A percentile compares a stretch with the other conserved stretches of the same genome.
Evolutionary conservation across 805 yeast species (phyloP).

Genomic region (Clavispora carvajalis): DNA sequence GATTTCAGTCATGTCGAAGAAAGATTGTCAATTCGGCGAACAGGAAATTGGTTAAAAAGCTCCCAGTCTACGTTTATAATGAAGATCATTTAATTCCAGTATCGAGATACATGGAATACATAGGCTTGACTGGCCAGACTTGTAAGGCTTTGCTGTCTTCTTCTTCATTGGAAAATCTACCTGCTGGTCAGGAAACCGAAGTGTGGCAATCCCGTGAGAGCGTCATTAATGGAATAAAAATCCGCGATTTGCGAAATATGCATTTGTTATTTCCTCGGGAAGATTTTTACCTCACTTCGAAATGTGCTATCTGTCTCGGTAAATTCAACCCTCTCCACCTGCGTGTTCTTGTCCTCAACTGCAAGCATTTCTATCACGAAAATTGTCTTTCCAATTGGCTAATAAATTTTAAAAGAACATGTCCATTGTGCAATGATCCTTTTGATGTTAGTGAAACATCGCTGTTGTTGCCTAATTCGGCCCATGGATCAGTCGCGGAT

Average conservation of each 20-base stretch:
- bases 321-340: conserved; percentile 43
- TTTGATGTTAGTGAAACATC: conserved; percentile 3
- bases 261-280: conserved; percentile 5
- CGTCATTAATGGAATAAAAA: conserved; percentile 8
- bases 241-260: conserved; percentile 4
- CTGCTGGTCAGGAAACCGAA: conserved; percentile 2
- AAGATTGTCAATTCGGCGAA: conserved; percentile 24
- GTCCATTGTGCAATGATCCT: conserved; percentile 53
- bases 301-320: conserved; percentile 59
- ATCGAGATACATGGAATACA: conserved; percentile 23
- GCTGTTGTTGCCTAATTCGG: not conserved
- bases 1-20: conserved; percentile 23
- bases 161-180: conserved; percentile 10
- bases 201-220: not conserved
- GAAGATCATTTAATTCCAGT: conserved; percentile 29
- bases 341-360: conserved; percentile 48
- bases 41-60: conserved; percentile 26
- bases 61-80: conserved; percentile 36
- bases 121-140: conserved; percentile 28
- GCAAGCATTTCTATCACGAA: conserved; percentile 58
- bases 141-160: conserved; percentile 10
- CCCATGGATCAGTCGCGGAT: conserved; percentile 4
- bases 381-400: conserved; percentile 59
- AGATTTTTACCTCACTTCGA: conserved; percentile 30
- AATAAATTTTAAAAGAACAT: conserved; percentile 45